Base-by-base conservation (phyloP, 164 flowering plant species). In the Kalanchoe fedtschenkoi region DNA sequence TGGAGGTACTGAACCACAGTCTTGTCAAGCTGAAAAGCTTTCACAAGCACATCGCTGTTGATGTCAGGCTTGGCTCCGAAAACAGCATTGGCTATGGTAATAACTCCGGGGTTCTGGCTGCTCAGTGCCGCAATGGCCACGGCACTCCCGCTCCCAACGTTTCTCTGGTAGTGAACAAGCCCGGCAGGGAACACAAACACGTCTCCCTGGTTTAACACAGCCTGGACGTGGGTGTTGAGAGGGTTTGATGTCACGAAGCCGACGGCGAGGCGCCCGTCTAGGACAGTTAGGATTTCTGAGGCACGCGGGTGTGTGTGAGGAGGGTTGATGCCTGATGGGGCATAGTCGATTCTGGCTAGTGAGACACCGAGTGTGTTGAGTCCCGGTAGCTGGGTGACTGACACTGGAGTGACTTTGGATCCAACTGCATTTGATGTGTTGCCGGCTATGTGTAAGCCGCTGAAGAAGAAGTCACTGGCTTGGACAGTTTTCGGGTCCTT, bases 311-410 rank as follows among this genome's bases (percentile, higher is more conserved):
- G 51, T 7, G 51, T n/a, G 51, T 43, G 51, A 2, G 51, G 17
- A 42, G 51, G 51, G 51, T 43, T 43, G 22, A 42, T 42, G 46
- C 21, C 46, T 17, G 46, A 42, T 44, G 53, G 53, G n/a, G 53
- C 53, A 19, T 44, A 44, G 53, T 44, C 53, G 22, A 47, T 47
- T 47, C 54, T 47, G 54, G 54, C 54, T 14, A 47, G 54, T 6
- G 60, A 57, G 34, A 57, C 30, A 34, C 60, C 60, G 10, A 57
- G 60, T 16, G 60, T 57, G 37, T 57, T 57, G 34, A 57, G 60
- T 57, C 60, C 60, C 30, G 60, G 17, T 2, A 57, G 19, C 15
- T 57, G 60, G 24, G 34, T 32, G 19, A 55, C 59, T 5, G 32
- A 13, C 21, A 55, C 59, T 14, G 34, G 37, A 16, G 37, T 57